phyloP scores from a whole-genome alignment of 139 green algal genomes.

The Parachlorella kessleri region DNA sequence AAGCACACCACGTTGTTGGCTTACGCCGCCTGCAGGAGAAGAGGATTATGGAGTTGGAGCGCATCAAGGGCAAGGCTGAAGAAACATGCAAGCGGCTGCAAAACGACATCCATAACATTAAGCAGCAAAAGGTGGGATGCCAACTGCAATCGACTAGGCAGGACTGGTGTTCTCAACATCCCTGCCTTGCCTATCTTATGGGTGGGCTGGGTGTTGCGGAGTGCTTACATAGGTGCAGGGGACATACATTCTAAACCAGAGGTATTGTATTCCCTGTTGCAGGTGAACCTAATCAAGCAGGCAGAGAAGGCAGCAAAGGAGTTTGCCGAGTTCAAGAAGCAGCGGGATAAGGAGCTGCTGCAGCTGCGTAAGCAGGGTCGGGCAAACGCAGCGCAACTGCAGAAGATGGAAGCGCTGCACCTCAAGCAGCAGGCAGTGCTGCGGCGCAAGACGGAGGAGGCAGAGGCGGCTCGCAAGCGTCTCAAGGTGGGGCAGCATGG shows the following conservation, averaged over 20 bases:
- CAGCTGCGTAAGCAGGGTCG: slow-evolving; percentile 60
- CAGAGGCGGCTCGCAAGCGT: slow-evolving; percentile 73
- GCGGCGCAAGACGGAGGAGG: slow-evolving; percentile 89
- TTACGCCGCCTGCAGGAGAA: slow-evolving; percentile 37
- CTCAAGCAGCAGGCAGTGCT: slow-evolving; percentile 87
- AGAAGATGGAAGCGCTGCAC: slow-evolving; percentile 68
- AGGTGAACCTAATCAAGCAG: slow-evolving; percentile 57
- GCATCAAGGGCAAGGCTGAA: slow-evolving; percentile 43
- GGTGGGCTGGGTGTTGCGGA: too few species aligned
- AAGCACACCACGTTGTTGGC: too few species aligned
- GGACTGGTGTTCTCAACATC: too few species aligned
- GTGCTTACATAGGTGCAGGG: too few species aligned
- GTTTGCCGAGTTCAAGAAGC: slow-evolving; percentile 47
- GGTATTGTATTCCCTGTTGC: slow-evolving; percentile 12
- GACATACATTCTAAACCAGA: too few species aligned
- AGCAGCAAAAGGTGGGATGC: slow-evolving; percentile 74
- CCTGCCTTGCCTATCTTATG: too few species aligned
- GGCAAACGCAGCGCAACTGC: slow-evolving; percentile 57
- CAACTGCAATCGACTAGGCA: too few species aligned
- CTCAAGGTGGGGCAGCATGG: slow-evolving; percentile 52
- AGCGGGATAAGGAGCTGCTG: slow-evolving; percentile 72
- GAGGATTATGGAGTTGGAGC: slow-evolving; percentile 42
- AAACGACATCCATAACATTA: slow-evolving; percentile 82
- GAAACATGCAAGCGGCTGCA: slow-evolving; percentile 60
- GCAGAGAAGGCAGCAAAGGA: slow-evolving; percentile 59